phyloP scores from a whole-genome alignment of 73 alveolate genomes.

The Strombidium stylifer region DNA sequence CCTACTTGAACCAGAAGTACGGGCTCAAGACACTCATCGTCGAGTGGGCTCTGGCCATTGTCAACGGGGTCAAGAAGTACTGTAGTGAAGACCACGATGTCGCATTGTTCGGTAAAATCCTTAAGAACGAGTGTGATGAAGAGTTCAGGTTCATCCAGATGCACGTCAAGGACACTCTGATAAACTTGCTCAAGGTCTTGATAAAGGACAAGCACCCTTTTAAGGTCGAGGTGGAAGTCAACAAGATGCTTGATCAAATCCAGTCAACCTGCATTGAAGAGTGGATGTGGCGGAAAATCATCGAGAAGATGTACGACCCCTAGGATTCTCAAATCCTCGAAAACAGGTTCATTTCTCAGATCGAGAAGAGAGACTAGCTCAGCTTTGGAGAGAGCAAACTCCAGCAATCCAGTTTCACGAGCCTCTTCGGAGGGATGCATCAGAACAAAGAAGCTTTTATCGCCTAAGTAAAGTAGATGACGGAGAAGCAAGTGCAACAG shows the following conservation, averaged over 20 bases:
- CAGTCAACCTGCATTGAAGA: slow-evolving; percentile 80
- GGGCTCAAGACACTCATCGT: slow-evolving; percentile 92
- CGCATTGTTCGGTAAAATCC: slow-evolving; percentile 92
- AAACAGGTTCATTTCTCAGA: slow-evolving; percentile 7
- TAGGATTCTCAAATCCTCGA: slow-evolving; percentile 77
- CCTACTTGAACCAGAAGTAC: slow-evolving; percentile 91
- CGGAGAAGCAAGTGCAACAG: no score
- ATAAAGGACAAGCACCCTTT: slow-evolving; percentile 79
- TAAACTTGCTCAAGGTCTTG: slow-evolving; percentile 76
- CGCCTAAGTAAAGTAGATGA: no score
- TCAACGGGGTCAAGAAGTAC: slow-evolving; percentile 87
- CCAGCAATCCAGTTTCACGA: no score
- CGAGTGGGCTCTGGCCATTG: slow-evolving; percentile 95
- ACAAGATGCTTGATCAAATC: slow-evolving; percentile 67
- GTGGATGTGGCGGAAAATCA: slow-evolving; percentile 94
- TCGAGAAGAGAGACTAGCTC: slow-evolving; percentile 42
- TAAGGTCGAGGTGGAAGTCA: slow-evolving; percentile 85
- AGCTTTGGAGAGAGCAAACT: not conserved
- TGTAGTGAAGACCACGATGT: slow-evolving; percentile 92
- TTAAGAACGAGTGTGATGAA: slow-evolving; percentile 98
- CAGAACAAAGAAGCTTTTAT: slow-evolving; percentile 14
- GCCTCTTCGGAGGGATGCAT: no score
- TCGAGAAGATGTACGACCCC: slow-evolving; percentile 94
- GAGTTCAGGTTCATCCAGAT: slow-evolving; percentile 88
- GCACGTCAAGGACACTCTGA: slow-evolving; percentile 94